These are phyloP conservation scores for Penicillium polonicum DNA, from an alignment of 2,329 filamentous ascomycete species.

Conservation along the genomic window DNA sequence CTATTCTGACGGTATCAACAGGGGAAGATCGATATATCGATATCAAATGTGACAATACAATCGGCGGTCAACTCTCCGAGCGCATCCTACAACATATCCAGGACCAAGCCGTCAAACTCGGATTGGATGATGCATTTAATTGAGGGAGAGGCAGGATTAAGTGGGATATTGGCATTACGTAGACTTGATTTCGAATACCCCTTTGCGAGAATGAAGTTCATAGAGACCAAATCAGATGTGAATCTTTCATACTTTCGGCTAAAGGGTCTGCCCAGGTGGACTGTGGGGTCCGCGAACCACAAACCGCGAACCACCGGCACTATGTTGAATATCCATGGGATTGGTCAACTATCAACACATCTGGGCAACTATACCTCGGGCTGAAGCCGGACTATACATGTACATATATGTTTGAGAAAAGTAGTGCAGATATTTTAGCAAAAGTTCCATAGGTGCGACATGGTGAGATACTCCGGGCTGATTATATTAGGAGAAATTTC, in stretches of 20 bases:
- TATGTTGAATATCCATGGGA: background rate
- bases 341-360: background rate
- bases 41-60: constrained; percentile 2
- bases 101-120: background rate
- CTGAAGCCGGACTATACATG: background rate
- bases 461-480: background rate
- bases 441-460: background rate
- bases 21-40: constrained; percentile 2
- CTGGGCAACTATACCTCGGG: background rate
- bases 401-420: too few species aligned
- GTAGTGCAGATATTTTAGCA: background rate
- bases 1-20: background rate
- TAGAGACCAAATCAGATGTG: background rate
- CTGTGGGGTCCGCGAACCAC: background rate
- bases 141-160: too few species aligned
- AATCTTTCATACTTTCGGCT: too few species aligned
- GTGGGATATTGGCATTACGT: background rate
- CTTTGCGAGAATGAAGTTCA: background rate
- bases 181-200: background rate
- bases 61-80: background rate
- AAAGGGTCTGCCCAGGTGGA: background rate
- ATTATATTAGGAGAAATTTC: background rate
- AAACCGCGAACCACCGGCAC: background rate
- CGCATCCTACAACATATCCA: constrained; percentile 2
- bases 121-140: background rate